Base-by-base conservation (phyloP, 2,329 filamentous ascomycete genomes). In the Passalora sequoiae region DNA sequence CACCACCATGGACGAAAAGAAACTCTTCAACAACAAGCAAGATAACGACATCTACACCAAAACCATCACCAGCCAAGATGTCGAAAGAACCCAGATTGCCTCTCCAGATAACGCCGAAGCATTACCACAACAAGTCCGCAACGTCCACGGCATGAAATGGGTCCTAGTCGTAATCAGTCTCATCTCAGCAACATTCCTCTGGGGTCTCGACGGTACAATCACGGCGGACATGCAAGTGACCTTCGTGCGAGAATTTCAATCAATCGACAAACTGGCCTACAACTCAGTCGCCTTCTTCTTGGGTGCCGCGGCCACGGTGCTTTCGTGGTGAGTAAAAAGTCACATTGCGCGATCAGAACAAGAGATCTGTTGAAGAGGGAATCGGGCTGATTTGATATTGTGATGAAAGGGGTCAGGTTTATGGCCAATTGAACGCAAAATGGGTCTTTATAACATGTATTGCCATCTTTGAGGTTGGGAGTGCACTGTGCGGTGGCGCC, bases 401-500 rank as follows among this genome's bases (percentile, higher is more conserved):
- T n/a, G n/a, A n/a, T n/a, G n/a, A n/a, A n/a, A 43, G 54, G 9
- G 57, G 57, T 21, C 53, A 51, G 19, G 9, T 57, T 2, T 64
- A 57, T 30, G 46, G 47, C 6, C 13, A 51, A 4, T 62, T 60
- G 35, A 50, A 62, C 31, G 45, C 48, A 3, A 64, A 65, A 33
- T 53, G 39, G 48, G 36, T 63, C 6, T 55, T 53, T 37, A 54
- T 64, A 28, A 33, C 35, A 15, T 51, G 38, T 20, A 35, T 56
- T n/a, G 15, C 57, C 9, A 29, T 64, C 12, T 65, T 65, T 27
- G 38, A 47, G 17, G 51, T 49, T 30, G 63, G 55, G 4, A 51
- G 46, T 39, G 60, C 58, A n/a, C 38, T 65, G 3, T 63, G 63
- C 40, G 62, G 62, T 25, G 61, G 47, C 6, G 63, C 62, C 8